Evolutionary conservation across 768 basidiomycete species (phyloP).

Genomic region (Psilocybe cyanescens): DNA sequence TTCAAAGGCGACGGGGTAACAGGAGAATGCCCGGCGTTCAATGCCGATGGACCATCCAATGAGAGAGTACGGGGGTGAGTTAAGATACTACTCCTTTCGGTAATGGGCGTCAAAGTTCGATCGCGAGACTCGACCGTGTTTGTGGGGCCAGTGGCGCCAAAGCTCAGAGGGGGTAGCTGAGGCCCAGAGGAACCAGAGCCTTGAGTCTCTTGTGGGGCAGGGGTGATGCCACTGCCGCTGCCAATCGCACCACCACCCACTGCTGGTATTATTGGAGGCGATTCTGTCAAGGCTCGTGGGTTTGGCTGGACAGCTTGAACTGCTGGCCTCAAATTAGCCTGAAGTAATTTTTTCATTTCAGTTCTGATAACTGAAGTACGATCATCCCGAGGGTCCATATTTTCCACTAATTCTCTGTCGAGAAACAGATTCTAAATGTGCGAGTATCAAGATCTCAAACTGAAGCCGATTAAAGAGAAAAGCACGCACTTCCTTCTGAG

Average conservation of each 20-base stretch:
- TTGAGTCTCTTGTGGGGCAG: constrained; percentile 9
- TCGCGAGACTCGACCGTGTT: constrained; percentile 23
- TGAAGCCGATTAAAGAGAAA: neutral
- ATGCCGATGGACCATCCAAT: constrained; percentile 21
- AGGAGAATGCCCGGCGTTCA: constrained; percentile 14
- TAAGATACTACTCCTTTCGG: constrained; percentile 48
- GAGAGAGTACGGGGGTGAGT: constrained; percentile 30
- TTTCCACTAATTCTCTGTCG: constrained; percentile 80
- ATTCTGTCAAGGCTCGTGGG: constrained; percentile 23
- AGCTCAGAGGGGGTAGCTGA: constrained; percentile 66
- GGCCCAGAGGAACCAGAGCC: constrained; percentile 32
- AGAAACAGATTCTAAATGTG: constrained; percentile 76
- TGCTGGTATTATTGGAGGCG: constrained; percentile 39
- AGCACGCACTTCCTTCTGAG: constrained; percentile 74
- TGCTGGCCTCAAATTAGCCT: constrained; percentile 61
- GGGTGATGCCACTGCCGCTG: constrained; percentile 15
- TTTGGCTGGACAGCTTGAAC: constrained; percentile 28
- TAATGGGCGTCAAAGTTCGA: constrained; percentile 63
- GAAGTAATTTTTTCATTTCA: constrained; percentile 62
- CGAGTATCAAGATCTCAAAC: constrained; percentile 14
- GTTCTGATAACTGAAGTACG: constrained; percentile 72
- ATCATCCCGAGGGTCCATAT: constrained; percentile 77
- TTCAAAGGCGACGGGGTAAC: constrained; percentile 15
- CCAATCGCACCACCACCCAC: constrained; percentile 24
- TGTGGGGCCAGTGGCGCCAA: constrained; percentile 31